Percentiles rank a stretch among this genome's conserved stretches.
Evolutionary conservation across 2,329 filamentous ascomycete species (phyloP).

Genomic region (Xylariaceae sp.): DNA sequence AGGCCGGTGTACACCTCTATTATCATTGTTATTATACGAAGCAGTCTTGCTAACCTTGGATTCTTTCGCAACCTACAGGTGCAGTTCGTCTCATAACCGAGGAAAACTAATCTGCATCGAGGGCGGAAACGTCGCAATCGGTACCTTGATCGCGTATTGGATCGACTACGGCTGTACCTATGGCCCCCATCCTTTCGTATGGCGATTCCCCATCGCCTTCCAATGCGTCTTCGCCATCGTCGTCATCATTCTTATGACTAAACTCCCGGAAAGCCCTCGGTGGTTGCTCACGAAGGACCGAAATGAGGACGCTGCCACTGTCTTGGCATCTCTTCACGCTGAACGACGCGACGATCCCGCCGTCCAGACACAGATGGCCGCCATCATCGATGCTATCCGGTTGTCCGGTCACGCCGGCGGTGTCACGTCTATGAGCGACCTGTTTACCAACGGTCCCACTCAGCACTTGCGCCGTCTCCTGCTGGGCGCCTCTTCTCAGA

Average conservation of each 20-base stretch:
- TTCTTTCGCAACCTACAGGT: conserved; percentile 31
- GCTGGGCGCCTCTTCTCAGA: conserved; percentile 60
- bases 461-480: conserved; percentile 67
- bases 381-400: conserved; percentile 38
- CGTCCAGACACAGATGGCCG: conserved; percentile 51
- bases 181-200: conserved; percentile 38
- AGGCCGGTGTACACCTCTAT: too few relatives aligned
- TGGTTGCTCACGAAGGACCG: conserved; percentile 50
- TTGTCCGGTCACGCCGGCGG: conserved; percentile 37
- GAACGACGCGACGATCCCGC: conserved; percentile 49
- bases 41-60: conserved; percentile 17
- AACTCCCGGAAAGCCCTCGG: conserved; percentile 57
- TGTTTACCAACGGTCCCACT: conserved; percentile 63
- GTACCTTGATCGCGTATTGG: conserved; percentile 48
- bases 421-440: conserved; percentile 40
- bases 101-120: conserved; percentile 64
- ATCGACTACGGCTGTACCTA: conserved; percentile 45
- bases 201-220: conserved; percentile 45
- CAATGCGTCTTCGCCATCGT: conserved; percentile 49
- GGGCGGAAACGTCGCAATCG: conserved; percentile 46
- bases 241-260: conserved; percentile 42
- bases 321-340: conserved; percentile 56
- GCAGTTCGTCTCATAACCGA: conserved; percentile 53
- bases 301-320: conserved; percentile 54
- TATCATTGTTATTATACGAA: too few relatives aligned